Base-by-base conservation (phyloP, 805 yeast genomes). In the Kluyveromyces wickerhamii region DNA sequence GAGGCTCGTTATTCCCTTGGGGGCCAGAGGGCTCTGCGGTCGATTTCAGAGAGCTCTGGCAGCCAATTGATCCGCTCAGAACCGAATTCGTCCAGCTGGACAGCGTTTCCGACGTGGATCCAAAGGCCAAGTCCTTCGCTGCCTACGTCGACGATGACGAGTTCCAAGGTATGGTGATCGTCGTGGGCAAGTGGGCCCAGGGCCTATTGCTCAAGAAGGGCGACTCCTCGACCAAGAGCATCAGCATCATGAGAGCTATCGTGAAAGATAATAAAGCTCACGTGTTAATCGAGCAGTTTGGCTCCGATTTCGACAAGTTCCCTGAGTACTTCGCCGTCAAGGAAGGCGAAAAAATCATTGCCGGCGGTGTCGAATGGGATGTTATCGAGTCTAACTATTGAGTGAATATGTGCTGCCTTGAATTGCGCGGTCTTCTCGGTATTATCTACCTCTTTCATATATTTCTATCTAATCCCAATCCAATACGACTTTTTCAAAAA, bases 11-110 rank as follows among this genome's bases (percentile, higher is more conserved):
- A 8, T 54, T 37, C 39, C 62, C 62, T 27, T 41, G 43, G 17
- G 62, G 62, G 22, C 14, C 35, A 5, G 53, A 47, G 8, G 44
- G 46, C 10, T 44, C 40, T 32, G 57, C 47, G 9, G 50, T 59
- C 15, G 32, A 42, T 2, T 59, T 59, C 33, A 42, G 48, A 27
- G 63, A 59, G 38, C 39, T 59, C 14, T 59, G 63, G 63, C 62
- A 57, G 41, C 62, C 63, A 34, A 31, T 59, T 23, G 57, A 56
- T 27, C 43, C 55, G 7, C 39, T 42, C 10, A 38, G 41, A 16
- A 42, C 39, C 4, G 54, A 51, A 19, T 37, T 48, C 16, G 49
- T 47, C 6, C 37, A 47, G 17, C 26, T 38, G 11, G 28, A 41
- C 7, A 32, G 27, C 8, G 39, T 34, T 13, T 28, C 37, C 15